Conservation (phyloP, 768 basidiomycete species). For the Hygrocybe coccinea region DNA sequence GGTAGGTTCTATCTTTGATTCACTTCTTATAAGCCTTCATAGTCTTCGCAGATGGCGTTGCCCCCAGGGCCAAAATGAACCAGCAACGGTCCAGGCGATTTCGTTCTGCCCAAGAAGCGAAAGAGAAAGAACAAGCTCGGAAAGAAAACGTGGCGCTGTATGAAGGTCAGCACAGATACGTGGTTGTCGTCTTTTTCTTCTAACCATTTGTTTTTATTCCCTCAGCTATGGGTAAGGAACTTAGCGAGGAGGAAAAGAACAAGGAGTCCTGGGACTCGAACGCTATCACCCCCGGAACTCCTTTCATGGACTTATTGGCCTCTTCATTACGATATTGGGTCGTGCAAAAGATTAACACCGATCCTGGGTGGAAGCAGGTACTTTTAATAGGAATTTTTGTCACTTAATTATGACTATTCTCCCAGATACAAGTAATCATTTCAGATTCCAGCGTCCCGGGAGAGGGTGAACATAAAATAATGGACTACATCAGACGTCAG, state of each 20-base stretch:
- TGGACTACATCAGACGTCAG: conserved; percentile 95
- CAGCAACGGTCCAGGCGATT: conserved; percentile 97
- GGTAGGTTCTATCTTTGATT: conserved; percentile 46
- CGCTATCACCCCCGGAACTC: conserved; percentile 97
- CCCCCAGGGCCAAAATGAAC: conserved; percentile 99
- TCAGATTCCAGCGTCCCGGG: conserved; percentile 97
- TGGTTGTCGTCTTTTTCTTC: not conserved
- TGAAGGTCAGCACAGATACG: conserved; percentile 52
- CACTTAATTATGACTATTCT: not conserved
- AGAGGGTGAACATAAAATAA: conserved; percentile 99
- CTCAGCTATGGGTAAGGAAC: conserved; percentile 88
- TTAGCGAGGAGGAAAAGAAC: conserved; percentile 76
- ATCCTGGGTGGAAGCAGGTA: conserved; percentile 94
- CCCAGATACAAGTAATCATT: conserved; percentile 87
- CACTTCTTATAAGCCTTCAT: not conserved
- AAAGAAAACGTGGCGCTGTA: conserved; percentile 78
- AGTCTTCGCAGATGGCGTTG: conserved; percentile 76
- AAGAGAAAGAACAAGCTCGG: conserved; percentile 85
- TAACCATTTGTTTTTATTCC: conserved; percentile 2
- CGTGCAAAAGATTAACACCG: conserved; percentile 87
- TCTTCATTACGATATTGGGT: conserved; percentile 93
- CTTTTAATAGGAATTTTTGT: not conserved
- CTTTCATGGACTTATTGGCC: conserved; percentile 94
- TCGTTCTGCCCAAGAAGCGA: conserved; percentile 89
- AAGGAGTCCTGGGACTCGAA: conserved; percentile 95